phyloP scores from a whole-genome alignment of 2,329 filamentous ascomycete species.

The Fusarium subtropicale region DNA sequence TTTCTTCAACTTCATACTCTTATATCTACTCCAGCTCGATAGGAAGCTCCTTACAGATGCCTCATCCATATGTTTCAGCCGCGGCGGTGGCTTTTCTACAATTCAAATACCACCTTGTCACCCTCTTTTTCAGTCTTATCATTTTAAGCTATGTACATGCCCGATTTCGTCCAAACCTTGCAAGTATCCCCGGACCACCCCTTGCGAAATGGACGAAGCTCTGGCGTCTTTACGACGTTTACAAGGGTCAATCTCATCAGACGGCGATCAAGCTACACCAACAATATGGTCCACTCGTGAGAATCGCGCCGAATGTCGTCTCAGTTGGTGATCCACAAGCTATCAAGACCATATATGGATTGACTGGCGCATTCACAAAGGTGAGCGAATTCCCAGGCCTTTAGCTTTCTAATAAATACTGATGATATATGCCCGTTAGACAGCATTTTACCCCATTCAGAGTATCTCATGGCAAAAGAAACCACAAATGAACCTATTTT shows the following conservation, averaged over 20 bases:
- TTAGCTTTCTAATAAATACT: rapidly evolving
- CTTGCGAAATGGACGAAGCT: neutral
- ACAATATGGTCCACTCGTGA: neutral
- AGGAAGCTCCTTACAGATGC: neutral
- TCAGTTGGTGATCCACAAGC: neutral
- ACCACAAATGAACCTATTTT: neutral
- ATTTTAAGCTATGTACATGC: neutral
- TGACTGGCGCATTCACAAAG: neutral
- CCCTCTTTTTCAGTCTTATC: neutral
- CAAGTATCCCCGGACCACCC: neutral
- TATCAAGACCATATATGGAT: neutral
- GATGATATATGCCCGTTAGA: rapidly evolving
- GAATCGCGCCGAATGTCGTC: neutral
- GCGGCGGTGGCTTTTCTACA: rapidly evolving
- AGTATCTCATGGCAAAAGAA: conserved; percentile 1
- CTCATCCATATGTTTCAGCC: neutral
- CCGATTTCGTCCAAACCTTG: neutral
- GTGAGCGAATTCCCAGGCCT: rapidly evolving
- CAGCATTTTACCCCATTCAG: neutral
- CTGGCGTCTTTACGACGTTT: neutral
- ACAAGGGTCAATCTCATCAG: neutral
- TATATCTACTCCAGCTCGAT: rapidly evolving
- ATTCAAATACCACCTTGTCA: neutral
- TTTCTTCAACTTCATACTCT: neutral
- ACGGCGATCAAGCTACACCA: neutral